Base-by-base conservation (phyloP, 768 basidiomycete genomes). In the Inosperma sp. region DNA sequence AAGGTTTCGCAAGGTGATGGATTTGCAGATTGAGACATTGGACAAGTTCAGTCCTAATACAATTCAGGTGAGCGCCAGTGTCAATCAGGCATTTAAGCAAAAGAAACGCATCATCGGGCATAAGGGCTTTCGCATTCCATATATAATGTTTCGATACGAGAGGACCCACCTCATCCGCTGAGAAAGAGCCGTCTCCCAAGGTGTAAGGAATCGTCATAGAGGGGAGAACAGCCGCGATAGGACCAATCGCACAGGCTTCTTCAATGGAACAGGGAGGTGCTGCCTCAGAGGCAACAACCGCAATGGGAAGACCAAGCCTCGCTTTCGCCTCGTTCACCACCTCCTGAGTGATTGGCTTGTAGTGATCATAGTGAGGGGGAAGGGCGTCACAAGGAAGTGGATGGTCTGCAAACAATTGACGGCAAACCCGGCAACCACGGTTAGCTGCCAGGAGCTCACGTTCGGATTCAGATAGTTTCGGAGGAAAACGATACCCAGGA, bases 31-130 rank as follows among this genome's bases (percentile, higher is more conserved):
- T 31, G 1, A 51, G 34, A 7, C 49, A 39, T 0, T 17, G 33
- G 4, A 51, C 54, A 1, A 37, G 13, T 56, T 53, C 54, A 37
- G 43, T 23, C 9, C 51, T 43, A 23, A 42, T 49, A 0, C 39
- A 37, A 17, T 39, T 49, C 3, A 49, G 33, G 27, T 49, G 22
- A 40, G 48, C 37, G 2, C 48, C 48, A 8, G n/a, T 7, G 10
- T 49, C 48, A 9, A 49, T 19, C 12, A 49, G 22, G 22, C 48
- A 49, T 27, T 49, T 6, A 0, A 48, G 1, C 13, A 10, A 7
- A 16, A 23, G 40, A 23, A 13, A 22, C 8, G 25, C 17, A 23
- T 43, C 41, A 12, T 16, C 22, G 8, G 8, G 41, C 5, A 14
- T 22, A 10, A 21, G 23, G 8, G 22, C 41, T 9, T 13, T 8